Base-by-base conservation (phyloP, 2,329 filamentous ascomycete genomes). In the Dothideomycetes sp. region DNA sequence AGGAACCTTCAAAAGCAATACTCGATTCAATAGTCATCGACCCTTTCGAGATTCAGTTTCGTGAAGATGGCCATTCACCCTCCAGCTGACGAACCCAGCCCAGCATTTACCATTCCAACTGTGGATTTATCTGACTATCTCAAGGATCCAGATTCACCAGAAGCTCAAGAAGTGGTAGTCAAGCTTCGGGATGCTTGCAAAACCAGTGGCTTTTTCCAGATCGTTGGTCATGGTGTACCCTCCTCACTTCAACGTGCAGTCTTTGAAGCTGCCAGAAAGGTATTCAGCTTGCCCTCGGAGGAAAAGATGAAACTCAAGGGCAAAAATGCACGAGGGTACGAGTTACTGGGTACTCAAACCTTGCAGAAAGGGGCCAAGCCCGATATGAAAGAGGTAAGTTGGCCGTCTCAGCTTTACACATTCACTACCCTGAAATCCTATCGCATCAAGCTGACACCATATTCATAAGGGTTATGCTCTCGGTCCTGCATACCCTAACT, bases 201-300 rank as follows among this genome's bases (percentile, higher is more conserved):
- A 10, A n/a, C 31, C 11, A 36, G 31, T n/a, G 65, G 65, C 15
- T 68, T 68, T 50, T 68, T 68, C 49, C 64, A 68, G 40, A 64
- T 68, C 44, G 60, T 56, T 2, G 60, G 60, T 19, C 63, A 67
- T 38, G 50, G 55, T 1, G 56, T 68, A 4, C 57, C 64, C 2
- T 32, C 55, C 5, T 51, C 57, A 2, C 44, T 67, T 3, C 62
- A 66, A 38, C 47, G 57, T 3, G 49, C 50, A 5, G 57, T 65
- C 9, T 57, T 68, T 52, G 27, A 49, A 5, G 60, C 56, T 45
- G 58, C 58, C 14, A 61, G 60, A 38, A 52, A 55, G 9, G 65
- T 67, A 45, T 68, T 67, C 36, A 47, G 56, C 9, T 47, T 66
- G 2, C 49, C 57, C 0, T 46, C 61, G 10, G 63, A 64, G 14